Base-by-base conservation (phyloP, 2,329 filamentous ascomycete genomes). In the Chalara sp. region DNA sequence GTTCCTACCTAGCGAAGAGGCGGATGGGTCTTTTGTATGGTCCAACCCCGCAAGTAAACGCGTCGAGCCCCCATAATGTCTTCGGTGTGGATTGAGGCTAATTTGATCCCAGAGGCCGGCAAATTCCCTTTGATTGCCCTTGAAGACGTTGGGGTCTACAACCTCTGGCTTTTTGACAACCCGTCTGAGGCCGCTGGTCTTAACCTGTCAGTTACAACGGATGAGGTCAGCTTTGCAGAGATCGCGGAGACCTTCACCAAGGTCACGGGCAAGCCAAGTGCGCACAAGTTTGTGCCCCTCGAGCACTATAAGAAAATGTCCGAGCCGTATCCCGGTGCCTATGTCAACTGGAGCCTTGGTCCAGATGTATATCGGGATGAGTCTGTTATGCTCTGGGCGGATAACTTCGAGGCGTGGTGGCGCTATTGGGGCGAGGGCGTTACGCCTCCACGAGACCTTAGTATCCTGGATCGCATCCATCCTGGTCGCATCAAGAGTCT, bases 141-240 rank as follows among this genome's bases (percentile, higher is more conserved):
- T 29, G 44, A 51, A 6, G 58, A 61, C 35, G 47, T 58, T 13
- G 59, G 53, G 6, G 32, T 47, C 35, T 61, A 59, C 45, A 53
- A 31, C 1, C 52, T 55, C 13, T 61, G 59, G 59, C 47, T 59
- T 10, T 56, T 60, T 42, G 58, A 59, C 43, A 49, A 58, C 45
- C 35, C 35, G 8, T 8, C 8, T 50, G 49, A n/a, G 10, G 35
- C 5, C 30, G 52, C 49, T 39, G 56, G 58, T 2, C 41, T 61
- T 28, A 44, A 57, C 33, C 52, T 61, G 4, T 44, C 48, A 41
- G 50, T 61, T 6, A 51, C 49, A 29, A 60, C 57, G 1, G 56
- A 60, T 10, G 40, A 55, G 33, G 50, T 60, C n/a, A 49, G 47
- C 46, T 58, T 56, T 42, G 32, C 30, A n/a, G 46, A 52, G 7